Conservation (phyloP, 768 basidiomycete species). For the Leucosporidium yakuticum region DNA sequence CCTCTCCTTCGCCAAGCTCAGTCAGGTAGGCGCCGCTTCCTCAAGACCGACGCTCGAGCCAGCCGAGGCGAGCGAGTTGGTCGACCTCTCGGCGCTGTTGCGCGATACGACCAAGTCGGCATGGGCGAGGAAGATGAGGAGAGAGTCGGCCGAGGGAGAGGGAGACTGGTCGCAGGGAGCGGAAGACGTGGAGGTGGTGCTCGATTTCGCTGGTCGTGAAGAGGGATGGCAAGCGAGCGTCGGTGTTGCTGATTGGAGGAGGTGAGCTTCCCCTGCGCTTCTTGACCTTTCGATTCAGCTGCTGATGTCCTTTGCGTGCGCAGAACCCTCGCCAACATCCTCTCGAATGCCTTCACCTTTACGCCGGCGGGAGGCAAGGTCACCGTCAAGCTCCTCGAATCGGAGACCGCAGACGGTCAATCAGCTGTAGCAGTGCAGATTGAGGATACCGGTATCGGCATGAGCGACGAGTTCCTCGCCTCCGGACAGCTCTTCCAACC, state of each 20-base stretch:
- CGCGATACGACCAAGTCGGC: neutral
- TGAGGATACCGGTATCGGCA: constrained; percentile 5
- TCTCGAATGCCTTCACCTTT: constrained; percentile 37
- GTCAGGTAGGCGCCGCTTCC: neutral
- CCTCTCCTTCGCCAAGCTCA: neutral
- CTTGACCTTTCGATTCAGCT: neutral
- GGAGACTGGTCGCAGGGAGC: neutral
- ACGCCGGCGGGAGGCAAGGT: constrained; percentile 24
- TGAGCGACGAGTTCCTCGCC: neutral
- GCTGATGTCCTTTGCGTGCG: neutral
- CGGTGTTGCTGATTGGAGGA: neutral
- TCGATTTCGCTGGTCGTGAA: neutral
- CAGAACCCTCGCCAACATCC: constrained; percentile 33
- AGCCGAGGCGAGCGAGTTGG: neutral
- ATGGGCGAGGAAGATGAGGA: neutral
- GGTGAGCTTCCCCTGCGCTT: neutral
- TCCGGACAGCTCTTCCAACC: constrained; percentile 9
- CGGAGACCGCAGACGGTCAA: neutral
- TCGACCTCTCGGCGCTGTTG: neutral
- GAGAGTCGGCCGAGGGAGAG: neutral
- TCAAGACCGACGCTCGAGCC: neutral
- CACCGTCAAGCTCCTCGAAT: constrained; percentile 15
- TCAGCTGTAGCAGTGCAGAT: neutral
- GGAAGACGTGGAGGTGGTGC: neutral
- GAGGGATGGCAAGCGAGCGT: constrained; percentile 7